Evolutionary conservation across 2,329 filamentous ascomycete species (phyloP).

Genomic region (Furcasterigmium furcatum): DNA sequence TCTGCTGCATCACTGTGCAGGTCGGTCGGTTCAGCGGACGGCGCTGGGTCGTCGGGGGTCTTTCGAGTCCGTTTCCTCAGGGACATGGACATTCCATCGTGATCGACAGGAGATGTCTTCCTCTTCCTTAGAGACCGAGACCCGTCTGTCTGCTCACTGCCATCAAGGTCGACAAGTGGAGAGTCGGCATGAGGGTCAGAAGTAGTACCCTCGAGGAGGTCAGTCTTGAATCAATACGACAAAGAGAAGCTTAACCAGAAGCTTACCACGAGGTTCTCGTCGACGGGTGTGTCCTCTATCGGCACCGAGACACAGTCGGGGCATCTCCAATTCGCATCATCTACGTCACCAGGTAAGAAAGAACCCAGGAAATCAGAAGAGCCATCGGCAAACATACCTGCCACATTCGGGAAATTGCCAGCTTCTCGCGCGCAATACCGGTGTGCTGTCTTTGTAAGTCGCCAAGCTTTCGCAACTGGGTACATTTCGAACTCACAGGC

Average conservation of each 20-base stretch:
- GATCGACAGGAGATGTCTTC: conserved; percentile 71
- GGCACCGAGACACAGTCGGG: conserved; percentile 35
- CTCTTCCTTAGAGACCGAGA: conserved; percentile 78
- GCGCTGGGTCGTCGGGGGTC: conserved; percentile 37
- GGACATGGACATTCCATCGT: conserved; percentile 50
- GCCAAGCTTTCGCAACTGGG: neutral
- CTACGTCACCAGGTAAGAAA: conserved; percentile 20
- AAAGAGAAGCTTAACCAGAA: too few species aligned
- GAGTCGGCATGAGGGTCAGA: too few species aligned
- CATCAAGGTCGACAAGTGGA: too few species aligned
- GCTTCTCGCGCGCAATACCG: conserved; percentile 81
- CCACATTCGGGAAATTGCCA: conserved; percentile 37
- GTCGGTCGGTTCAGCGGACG: conserved; percentile 28
- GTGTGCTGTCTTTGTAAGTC: conserved; percentile 59
- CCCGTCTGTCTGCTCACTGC: conserved; percentile 45
- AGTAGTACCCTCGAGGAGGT: too few species aligned
- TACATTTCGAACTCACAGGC: conserved; percentile 64
- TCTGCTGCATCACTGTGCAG: conserved; percentile 22
- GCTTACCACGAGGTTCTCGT: neutral
- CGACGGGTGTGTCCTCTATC: neutral
- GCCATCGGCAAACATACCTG: conserved; percentile 47
- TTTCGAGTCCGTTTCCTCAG: conserved; percentile 53
- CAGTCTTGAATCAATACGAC: too few species aligned
- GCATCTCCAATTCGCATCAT: conserved; percentile 45
- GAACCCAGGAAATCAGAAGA: neutral